Evolutionary conservation across 345 rosid genomes (phyloP).

Genomic region (Bretschneidera sinensis): DNA sequence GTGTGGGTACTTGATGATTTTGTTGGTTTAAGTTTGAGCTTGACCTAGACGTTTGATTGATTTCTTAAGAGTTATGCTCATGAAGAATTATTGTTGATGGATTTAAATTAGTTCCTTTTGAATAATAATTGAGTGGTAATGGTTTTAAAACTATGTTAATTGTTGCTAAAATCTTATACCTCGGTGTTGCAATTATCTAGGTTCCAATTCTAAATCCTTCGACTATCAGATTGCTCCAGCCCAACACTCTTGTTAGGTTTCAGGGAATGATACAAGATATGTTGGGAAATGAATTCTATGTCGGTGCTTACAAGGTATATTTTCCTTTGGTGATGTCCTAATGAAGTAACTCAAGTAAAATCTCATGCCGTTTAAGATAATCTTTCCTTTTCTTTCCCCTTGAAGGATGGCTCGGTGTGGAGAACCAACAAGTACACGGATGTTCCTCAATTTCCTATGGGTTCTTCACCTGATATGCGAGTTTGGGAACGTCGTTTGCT

Average conservation of each 20-base stretch:
- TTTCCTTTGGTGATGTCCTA: background rate
- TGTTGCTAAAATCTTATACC: no score
- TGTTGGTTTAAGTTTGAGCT: background rate
- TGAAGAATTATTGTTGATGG: background rate
- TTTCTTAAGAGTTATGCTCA: background rate
- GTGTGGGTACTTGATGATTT: no score
- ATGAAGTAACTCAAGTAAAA: background rate
- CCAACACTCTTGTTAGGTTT: constrained; percentile 69
- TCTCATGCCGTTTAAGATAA: constrained; percentile 6
- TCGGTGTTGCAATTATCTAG: constrained; percentile 20
- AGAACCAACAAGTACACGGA: constrained; percentile 83
- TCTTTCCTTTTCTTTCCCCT: background rate
- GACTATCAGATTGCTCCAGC: constrained; percentile 50
- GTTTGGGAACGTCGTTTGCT: constrained; percentile 90
- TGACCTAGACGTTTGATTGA: no score
- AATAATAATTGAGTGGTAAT: background rate
- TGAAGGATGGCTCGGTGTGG: constrained; percentile 73
- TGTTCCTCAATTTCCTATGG: constrained; percentile 49
- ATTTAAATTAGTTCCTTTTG: background rate
- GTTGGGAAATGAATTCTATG: constrained; percentile 94
- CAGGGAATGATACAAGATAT: constrained; percentile 97
- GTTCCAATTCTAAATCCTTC: constrained; percentile 60
- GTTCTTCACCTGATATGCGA: constrained; percentile 43
- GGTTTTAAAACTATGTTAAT: no score
- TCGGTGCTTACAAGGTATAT: constrained; percentile 75